These are phyloP conservation scores for Tephrocybe sp. DNA, from an alignment of 768 basidiomycete species.

Conservation along the genomic window DNA sequence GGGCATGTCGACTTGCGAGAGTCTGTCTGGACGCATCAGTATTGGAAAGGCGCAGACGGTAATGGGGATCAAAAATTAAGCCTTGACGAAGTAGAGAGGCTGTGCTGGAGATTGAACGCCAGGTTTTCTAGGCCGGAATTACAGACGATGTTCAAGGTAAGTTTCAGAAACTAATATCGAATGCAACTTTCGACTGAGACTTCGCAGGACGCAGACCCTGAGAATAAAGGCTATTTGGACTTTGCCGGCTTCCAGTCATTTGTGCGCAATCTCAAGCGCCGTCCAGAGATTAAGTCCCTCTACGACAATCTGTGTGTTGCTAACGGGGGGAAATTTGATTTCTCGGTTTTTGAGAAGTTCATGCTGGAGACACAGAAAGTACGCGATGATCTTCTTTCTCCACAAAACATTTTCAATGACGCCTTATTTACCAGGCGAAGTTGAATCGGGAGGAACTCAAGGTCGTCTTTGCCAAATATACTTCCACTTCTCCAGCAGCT, in stretches of 20 bases:
- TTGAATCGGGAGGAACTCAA: slow-evolving; percentile 5
- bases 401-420: neutral
- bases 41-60: slow-evolving; percentile 74
- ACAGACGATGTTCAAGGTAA: slow-evolving; percentile 54
- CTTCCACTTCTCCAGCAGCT: slow-evolving; percentile 1
- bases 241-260: slow-evolving; percentile 80
- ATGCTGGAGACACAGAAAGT: slow-evolving; percentile 44
- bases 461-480: slow-evolving; percentile 13
- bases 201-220: slow-evolving; percentile 59
- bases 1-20: slow-evolving; percentile 63
- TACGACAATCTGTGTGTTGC: slow-evolving; percentile 38
- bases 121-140: slow-evolving; percentile 54
- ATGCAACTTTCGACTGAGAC: neutral
- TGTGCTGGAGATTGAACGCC: slow-evolving; percentile 72
- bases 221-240: slow-evolving; percentile 58
- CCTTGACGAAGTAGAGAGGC: slow-evolving; percentile 67
- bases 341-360: slow-evolving; percentile 41
- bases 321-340: slow-evolving; percentile 36
- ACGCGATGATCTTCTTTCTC: slow-evolving; percentile 4
- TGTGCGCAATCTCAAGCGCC: slow-evolving; percentile 77
- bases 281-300: slow-evolving; percentile 75
- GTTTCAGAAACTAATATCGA: slow-evolving; percentile 2
- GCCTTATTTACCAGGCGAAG: neutral
- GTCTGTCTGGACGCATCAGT: slow-evolving; percentile 75
- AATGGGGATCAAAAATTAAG: slow-evolving; percentile 58